phyloP scores from a whole-genome alignment of 768 basidiomycete genomes.

The Calocybe cyanea region DNA sequence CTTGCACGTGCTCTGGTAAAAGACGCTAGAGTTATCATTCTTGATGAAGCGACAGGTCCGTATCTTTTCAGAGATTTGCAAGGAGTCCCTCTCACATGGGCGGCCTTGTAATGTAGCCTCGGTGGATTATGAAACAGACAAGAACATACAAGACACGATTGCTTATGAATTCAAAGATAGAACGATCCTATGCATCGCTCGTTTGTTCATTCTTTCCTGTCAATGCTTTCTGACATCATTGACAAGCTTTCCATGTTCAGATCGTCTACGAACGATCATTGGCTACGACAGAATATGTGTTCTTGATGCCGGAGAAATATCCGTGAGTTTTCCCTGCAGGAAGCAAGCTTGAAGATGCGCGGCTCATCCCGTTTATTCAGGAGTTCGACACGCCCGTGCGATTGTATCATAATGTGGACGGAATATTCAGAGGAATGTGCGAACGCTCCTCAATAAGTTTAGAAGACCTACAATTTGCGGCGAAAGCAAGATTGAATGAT shows the following conservation, averaged over 20 bases:
- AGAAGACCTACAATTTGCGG: constrained; percentile 57
- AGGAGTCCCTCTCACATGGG: too few species aligned
- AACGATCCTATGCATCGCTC: constrained; percentile 85
- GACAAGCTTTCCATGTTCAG: constrained; percentile 26
- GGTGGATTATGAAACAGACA: constrained; percentile 86
- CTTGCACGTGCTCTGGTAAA: constrained; percentile 89
- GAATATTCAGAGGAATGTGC: constrained; percentile 86
- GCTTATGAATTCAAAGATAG: constrained; percentile 77
- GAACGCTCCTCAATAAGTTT: constrained; percentile 73
- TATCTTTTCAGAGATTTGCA: not conserved
- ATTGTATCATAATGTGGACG: constrained; percentile 51
- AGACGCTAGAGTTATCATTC: constrained; percentile 75
- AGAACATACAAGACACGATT: constrained; percentile 90
- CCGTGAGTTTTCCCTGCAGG: constrained; percentile 37
- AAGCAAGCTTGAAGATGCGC: not conserved
- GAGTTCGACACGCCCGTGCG: constrained; percentile 81
- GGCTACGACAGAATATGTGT: constrained; percentile 88
- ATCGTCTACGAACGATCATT: constrained; percentile 85
- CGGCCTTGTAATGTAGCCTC: constrained; percentile 54
- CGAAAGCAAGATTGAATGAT: constrained; percentile 20
- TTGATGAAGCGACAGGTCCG: constrained; percentile 85
- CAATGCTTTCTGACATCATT: not conserved
- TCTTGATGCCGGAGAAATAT: constrained; percentile 75
- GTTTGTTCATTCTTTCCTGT: constrained; percentile 37
- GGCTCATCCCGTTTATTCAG: constrained; percentile 21